These are phyloP conservation scores for Candida taoyuanica DNA, from an alignment of 805 yeast genomes.

Conservation along the genomic window DNA sequence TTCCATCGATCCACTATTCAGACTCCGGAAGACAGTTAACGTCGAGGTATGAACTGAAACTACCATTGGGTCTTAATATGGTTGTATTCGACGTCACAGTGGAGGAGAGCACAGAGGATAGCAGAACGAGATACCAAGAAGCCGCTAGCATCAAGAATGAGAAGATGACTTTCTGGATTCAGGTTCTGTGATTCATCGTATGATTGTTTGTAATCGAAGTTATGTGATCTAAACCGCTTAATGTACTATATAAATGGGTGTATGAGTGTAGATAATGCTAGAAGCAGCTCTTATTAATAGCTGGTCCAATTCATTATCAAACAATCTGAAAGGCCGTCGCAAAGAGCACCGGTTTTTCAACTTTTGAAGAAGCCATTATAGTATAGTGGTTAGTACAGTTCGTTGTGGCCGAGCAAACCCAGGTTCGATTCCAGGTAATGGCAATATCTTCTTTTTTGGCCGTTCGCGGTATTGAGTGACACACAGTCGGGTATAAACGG, in stretches of 20 bases:
- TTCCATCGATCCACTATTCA: conserved; percentile 38
- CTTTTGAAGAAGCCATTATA: conserved; percentile 33
- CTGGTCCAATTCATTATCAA: too few relatives aligned
- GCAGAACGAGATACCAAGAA: conserved; percentile 16
- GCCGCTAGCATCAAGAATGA: conserved; percentile 24
- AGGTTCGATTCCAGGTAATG: conserved; percentile 72
- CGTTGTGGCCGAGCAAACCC: conserved; percentile 74
- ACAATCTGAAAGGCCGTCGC: too few relatives aligned
- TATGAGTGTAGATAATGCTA: too few relatives aligned
- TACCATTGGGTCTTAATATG: conserved; percentile 43
- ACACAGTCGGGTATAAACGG: too few relatives aligned
- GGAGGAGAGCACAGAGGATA: conserved; percentile 25
- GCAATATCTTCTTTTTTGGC: conserved; percentile 37
- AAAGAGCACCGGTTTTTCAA: too few relatives aligned
- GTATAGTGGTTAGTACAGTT: conserved; percentile 70
- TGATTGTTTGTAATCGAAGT: neutral
- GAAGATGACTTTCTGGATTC: conserved; percentile 37
- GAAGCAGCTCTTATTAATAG: too few relatives aligned
- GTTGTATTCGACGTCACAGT: conserved; percentile 36
- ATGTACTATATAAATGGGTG: too few relatives aligned
- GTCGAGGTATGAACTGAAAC: conserved; percentile 40
- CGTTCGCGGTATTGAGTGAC: too few relatives aligned
- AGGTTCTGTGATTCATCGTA: conserved; percentile 23
- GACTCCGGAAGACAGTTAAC: conserved; percentile 25
- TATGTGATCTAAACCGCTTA: too few relatives aligned